Conservation (phyloP, 2,329 filamentous ascomycete species). For the Macroventuria anomochaeta region DNA sequence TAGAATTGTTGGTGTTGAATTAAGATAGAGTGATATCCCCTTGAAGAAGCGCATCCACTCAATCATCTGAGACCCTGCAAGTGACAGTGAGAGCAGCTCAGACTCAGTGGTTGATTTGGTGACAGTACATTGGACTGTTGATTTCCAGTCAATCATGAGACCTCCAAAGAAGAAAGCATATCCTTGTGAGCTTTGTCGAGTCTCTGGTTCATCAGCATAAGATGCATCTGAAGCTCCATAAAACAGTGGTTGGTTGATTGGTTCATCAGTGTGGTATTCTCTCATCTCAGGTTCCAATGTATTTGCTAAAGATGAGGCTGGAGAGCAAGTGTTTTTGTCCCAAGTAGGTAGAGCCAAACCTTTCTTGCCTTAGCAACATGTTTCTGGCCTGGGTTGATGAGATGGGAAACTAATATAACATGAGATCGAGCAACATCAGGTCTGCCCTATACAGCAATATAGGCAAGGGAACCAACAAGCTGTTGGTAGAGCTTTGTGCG, state of each 20-base stretch:
- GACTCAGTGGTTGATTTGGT: conserved; percentile 20
- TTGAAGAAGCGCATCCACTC: not conserved
- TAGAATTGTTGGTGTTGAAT: not conserved
- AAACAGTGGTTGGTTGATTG: conserved; percentile 7
- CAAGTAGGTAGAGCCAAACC: too few species aligned
- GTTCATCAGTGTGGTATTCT: too few species aligned
- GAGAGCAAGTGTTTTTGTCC: too few species aligned
- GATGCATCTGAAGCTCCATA: conserved; percentile 21
- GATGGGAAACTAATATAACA: too few species aligned
- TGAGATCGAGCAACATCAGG: too few species aligned
- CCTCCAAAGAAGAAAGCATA: conserved; percentile 18
- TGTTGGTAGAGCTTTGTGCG: too few species aligned
- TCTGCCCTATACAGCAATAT: too few species aligned
- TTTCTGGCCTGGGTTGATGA: too few species aligned
- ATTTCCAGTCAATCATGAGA: conserved; percentile 17
- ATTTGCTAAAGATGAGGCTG: too few species aligned
- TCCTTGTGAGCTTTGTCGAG: conserved; percentile 16
- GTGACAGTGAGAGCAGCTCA: not conserved
- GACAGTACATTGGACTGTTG: conserved; percentile 7
- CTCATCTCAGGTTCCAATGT: too few species aligned
- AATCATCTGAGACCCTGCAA: conserved; percentile 17
- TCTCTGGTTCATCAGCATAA: conserved; percentile 19
- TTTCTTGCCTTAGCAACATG: too few species aligned
- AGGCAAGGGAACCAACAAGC: too few species aligned
- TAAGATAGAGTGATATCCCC: not conserved